Evolutionary conservation across 495 filamentous ascomycete genomes (phyloP).

Genomic region (Xylaria palmicola): DNA sequence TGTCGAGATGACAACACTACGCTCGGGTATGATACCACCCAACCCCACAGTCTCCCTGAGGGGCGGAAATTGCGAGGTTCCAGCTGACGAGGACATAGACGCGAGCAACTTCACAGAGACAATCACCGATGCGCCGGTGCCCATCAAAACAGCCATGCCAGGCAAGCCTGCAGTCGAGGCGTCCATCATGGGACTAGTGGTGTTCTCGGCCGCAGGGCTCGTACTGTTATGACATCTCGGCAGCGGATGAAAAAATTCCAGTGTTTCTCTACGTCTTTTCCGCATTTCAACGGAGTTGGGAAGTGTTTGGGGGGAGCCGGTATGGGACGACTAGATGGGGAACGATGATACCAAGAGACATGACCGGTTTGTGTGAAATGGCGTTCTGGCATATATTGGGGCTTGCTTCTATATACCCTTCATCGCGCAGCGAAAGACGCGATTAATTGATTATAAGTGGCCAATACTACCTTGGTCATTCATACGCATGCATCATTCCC

Average conservation of each 20-base stretch:
- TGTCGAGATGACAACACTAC: slow-evolving; percentile 2
- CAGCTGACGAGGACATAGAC: slow-evolving; percentile 4
- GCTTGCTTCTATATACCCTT: slow-evolving; percentile 15
- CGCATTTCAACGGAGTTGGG: slow-evolving; percentile 14
- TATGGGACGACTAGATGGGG: neutral
- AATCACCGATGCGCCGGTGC: slow-evolving; percentile 14
- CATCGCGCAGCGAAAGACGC: neutral
- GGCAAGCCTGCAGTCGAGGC: slow-evolving; percentile 29
- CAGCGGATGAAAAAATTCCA: neutral
- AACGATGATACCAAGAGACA: slow-evolving; percentile 3
- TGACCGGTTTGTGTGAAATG: neutral
- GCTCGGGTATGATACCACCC: slow-evolving; percentile 6
- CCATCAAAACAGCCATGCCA: slow-evolving; percentile 15
- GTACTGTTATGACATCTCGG: slow-evolving; percentile 23
- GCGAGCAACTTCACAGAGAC: slow-evolving; percentile 21
- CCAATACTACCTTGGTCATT: neutral
- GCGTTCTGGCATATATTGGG: slow-evolving; percentile 6
- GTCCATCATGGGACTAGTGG: slow-evolving; percentile 32
- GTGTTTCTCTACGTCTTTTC: too few relatives aligned
- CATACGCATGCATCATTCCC: neutral
- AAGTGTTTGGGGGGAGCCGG: neutral
- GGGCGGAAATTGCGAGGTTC: neutral
- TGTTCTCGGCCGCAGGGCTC: slow-evolving; percentile 31
- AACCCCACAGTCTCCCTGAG: neutral
- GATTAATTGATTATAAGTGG: neutral